phyloP scores from a whole-genome alignment of 768 basidiomycete species.

The Terana coerulea region DNA sequence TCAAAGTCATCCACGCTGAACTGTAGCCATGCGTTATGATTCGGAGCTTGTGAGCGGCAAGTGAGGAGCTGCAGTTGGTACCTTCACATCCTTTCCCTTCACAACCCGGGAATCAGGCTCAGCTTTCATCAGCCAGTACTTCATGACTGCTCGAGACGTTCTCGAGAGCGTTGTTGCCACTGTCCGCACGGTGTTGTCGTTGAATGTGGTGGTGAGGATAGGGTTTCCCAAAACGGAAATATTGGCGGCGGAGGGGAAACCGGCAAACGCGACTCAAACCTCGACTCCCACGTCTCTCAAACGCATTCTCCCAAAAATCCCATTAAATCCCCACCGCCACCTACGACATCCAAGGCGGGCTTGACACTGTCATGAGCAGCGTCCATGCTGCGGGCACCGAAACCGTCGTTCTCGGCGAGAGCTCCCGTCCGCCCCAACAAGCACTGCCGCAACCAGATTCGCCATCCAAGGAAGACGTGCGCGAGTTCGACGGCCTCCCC shows the following conservation, averaged over 20 bases:
- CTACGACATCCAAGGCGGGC: slow-evolving; percentile 4
- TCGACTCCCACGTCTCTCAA: slow-evolving; percentile 19
- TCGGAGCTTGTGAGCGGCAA: not conserved
- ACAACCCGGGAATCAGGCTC: slow-evolving; percentile 82
- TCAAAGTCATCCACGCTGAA: slow-evolving; percentile 90
- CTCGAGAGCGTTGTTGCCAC: not conserved
- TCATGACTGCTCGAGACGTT: slow-evolving; percentile 9
- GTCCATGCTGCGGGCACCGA: slow-evolving; percentile 34
- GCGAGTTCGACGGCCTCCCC: slow-evolving; percentile 1
- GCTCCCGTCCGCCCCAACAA: slow-evolving; percentile 27
- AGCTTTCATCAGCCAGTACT: slow-evolving; percentile 77
- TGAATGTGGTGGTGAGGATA: slow-evolving; percentile 1
- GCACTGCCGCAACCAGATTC: slow-evolving; percentile 20
- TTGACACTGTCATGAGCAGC: slow-evolving; percentile 38
- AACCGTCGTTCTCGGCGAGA: slow-evolving; percentile 27
- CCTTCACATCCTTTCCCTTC: slow-evolving; percentile 87
- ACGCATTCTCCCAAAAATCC: slow-evolving; percentile 5
- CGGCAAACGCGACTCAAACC: slow-evolving; percentile 21
- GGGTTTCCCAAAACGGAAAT: slow-evolving; percentile 4
- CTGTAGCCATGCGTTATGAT: slow-evolving; percentile 33
- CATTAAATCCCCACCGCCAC: slow-evolving; percentile 5
- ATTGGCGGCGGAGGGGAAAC: slow-evolving; percentile 8
- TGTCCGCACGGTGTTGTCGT: not conserved
- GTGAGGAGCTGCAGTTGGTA: slow-evolving; percentile 23
- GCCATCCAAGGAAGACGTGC: slow-evolving; percentile 5